phyloP scores from a whole-genome alignment of 768 basidiomycete genomes.

The Paxillus involutus region DNA sequence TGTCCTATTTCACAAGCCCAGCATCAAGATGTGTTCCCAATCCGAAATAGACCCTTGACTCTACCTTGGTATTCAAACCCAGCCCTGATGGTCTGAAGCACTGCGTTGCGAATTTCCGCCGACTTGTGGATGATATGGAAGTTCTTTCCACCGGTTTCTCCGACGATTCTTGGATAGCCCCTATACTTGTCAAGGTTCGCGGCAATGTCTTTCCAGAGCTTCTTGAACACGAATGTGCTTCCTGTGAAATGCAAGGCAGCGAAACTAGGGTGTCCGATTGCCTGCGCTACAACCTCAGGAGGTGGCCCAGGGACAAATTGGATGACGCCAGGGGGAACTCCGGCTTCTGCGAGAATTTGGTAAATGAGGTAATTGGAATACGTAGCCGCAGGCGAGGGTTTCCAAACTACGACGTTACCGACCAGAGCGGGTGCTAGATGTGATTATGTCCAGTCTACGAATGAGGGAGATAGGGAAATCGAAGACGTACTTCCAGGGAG shows the following conservation, averaged over 20 bases:
- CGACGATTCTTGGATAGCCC: constrained; percentile 92
- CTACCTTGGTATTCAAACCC: constrained; percentile 95
- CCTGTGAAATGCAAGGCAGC: constrained; percentile 96
- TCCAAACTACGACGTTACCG: constrained; percentile 96
- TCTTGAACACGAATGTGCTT: constrained; percentile 90
- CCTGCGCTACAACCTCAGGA: constrained; percentile 80
- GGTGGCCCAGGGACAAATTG: constrained; percentile 95
- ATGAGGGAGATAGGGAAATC: neutral
- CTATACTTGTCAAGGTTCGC: constrained; percentile 84
- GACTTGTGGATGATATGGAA: constrained; percentile 91
- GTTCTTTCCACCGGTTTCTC: constrained; percentile 99
- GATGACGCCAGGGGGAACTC: constrained; percentile 91
- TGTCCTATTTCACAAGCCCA: constrained; percentile 54
- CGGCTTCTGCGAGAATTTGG: constrained; percentile 91
- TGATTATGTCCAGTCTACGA: neutral
- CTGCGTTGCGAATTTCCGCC: constrained; percentile 89
- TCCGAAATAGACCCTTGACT: constrained; percentile 4
- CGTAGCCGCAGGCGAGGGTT: constrained; percentile 92
- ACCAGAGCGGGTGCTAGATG: constrained; percentile 80
- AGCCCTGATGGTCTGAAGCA: constrained; percentile 79
- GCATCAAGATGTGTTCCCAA: neutral
- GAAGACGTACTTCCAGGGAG: constrained; percentile 62
- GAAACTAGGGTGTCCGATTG: constrained; percentile 75
- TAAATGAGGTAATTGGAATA: constrained; percentile 94
- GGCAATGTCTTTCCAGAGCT: constrained; percentile 95